Percentiles rank a stretch among this genome's conserved stretches.
phyloP scores from a whole-genome alignment of 2,329 filamentous ascomycete species.

The Dactylellina cionopaga region DNA sequence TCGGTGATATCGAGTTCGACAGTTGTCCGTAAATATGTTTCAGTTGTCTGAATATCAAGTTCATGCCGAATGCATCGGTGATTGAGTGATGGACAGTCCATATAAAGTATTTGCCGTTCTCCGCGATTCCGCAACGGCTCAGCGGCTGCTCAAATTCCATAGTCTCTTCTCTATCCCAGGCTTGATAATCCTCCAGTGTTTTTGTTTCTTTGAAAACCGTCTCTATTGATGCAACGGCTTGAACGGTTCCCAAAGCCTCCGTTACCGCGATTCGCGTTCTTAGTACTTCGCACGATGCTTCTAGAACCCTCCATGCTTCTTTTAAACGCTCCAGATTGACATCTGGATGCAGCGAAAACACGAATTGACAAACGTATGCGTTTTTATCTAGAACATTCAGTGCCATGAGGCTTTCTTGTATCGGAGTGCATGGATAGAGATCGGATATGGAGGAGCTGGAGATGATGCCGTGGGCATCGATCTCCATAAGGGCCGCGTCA shows the following conservation, averaged over 20 bases:
- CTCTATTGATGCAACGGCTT: neutral
- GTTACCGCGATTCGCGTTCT: slow-evolving; percentile 1
- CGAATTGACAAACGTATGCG: slow-evolving; percentile 63
- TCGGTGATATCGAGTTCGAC: neutral
- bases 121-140: slow-evolving; percentile 1
- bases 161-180: neutral
- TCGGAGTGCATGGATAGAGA: slow-evolving; percentile 67
- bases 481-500: slow-evolving; percentile 56
- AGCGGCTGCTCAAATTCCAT: slow-evolving; percentile 8
- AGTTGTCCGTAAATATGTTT: slow-evolving; percentile 9
- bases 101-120: slow-evolving; percentile 8
- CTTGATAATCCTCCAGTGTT: slow-evolving; percentile 5
- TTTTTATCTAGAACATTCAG: slow-evolving; percentile 66
- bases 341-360: too few species aligned
- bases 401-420: slow-evolving; percentile 68
- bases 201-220: slow-evolving; percentile 6
- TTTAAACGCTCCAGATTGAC: too few species aligned
- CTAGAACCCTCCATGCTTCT: too few species aligned
- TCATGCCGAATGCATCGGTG: neutral
- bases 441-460: slow-evolving; percentile 62
- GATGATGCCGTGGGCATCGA: slow-evolving; percentile 62
- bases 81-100: slow-evolving; percentile 1
- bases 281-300: too few species aligned
- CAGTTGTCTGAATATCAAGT: neutral
- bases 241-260: neutral